Base-by-base conservation (phyloP, 495 filamentous ascomycete species). In the Talaromyces trachyspermus region DNA sequence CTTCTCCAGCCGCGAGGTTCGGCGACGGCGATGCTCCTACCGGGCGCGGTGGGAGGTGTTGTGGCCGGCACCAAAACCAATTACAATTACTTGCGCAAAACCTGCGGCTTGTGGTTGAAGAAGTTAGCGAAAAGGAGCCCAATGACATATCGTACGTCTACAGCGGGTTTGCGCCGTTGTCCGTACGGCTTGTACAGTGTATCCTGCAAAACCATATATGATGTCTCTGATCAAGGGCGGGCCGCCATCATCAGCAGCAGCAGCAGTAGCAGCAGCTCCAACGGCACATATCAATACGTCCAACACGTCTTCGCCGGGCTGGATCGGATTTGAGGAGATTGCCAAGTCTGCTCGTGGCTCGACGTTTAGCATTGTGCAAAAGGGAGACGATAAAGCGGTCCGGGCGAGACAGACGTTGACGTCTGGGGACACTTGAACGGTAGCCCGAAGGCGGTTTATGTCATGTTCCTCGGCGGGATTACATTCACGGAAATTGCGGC, bases 81-180 rank as follows among this genome's bases (percentile, higher is more conserved):
- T 59, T 98, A 96, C 70, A 80, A 78, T 19, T 85, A 86, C 58
- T 71, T 96, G 10, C 84, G 94, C 25, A 89, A 88, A 78, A 80
- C 50, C 80, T 99, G 20, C 79, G 84, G 19, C 78, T 99, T 40
- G 91, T 96, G 52, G 84, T 95, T 44, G 91, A 97, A 61, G 94
- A 99, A 61, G 90, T 97, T 48, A 90, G 95, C 59, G 94, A 97
- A 62, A 82, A 90, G 37, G 88, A 95, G n/a, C 94, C 94, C 7
- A 83, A 90, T 54, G 94, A 99, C 51, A 86, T 97, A 51, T 87
- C 94, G 8, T 99, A 97, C 58, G 90, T 95, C 26, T 99, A 95
- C 71, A 91, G 86, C 53, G 94, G 94, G 37, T 97, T 96, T 61
- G 94, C 94, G 5, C 92, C 94, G 2, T 76, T 99, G 18, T 94